Evolutionary conservation across 2,329 filamentous ascomycete species (phyloP).

Genomic region (Reticulascus tulasneorum): DNA sequence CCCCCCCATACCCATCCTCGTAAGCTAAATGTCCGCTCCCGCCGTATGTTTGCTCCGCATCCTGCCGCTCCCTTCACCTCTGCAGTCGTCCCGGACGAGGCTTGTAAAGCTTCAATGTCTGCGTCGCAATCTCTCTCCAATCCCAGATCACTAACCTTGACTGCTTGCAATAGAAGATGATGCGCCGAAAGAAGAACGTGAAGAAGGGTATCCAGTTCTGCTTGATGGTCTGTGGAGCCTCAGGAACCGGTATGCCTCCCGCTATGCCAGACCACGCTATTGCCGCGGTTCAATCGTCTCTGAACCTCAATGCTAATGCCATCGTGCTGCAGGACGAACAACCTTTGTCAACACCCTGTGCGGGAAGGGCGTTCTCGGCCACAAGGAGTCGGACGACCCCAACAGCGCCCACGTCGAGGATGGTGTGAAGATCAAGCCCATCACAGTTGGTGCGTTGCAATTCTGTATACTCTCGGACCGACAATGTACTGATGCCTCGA

Average conservation of each 20-base stretch:
- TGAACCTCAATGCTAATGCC: background rate
- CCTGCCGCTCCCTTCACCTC: background rate
- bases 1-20: conserved; percentile 9
- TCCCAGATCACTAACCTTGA: too few species aligned
- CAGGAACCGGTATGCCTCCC: conserved; percentile 77
- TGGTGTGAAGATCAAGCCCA: conserved; percentile 96
- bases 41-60: conserved; percentile 10
- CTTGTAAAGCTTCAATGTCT: background rate
- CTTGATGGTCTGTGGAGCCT: conserved; percentile 99
- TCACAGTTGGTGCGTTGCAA: conserved; percentile 79
- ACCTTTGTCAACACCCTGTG: conserved; percentile 99
- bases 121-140: background rate
- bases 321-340: conserved; percentile 67
- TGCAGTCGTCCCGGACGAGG: too few species aligned
- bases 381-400: conserved; percentile 92
- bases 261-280: conserved; percentile 11
- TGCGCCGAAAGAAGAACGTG: conserved; percentile 99
- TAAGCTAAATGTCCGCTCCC: conserved; percentile 14
- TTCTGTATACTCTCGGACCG: background rate
- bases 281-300: conserved; percentile 12
- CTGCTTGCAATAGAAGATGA: conserved; percentile 80
- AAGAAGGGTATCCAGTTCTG: conserved; percentile 99
- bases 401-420: conserved; percentile 88
- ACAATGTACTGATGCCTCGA: conserved; percentile 3
- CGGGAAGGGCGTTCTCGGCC: conserved; percentile 83